Evolutionary conservation across 2,329 filamentous ascomycete species (phyloP).

Genomic region (Diaporthe longicolla): DNA sequence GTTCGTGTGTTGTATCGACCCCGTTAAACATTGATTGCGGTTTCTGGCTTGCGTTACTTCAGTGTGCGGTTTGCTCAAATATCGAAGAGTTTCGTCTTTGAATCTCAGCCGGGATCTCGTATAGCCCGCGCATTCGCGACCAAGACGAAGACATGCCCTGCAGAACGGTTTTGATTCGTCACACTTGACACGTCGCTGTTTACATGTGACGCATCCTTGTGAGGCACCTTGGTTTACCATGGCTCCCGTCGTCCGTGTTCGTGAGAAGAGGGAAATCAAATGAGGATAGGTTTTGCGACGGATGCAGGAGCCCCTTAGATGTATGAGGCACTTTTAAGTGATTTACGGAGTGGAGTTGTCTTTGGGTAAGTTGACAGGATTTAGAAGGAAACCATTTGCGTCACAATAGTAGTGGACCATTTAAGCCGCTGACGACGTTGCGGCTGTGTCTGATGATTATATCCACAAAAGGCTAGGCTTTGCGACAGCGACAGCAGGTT

Average conservation of each 20-base stretch:
- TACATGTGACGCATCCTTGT: constrained; percentile 9
- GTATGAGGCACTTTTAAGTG: background rate
- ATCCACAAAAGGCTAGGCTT: background rate
- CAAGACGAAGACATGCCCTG: constrained; percentile 6
- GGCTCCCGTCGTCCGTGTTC: too few species aligned
- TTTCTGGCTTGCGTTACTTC: background rate
- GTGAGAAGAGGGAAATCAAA: background rate
- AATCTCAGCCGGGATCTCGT: background rate
- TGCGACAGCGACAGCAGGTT: constrained; percentile 4
- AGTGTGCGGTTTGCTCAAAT: background rate
- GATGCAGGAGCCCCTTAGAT: too few species aligned
- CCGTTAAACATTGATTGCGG: too few species aligned
- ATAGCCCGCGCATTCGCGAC: constrained; percentile 10
- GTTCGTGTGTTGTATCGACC: background rate
- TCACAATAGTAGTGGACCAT: background rate
- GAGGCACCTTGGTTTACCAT: constrained; percentile 17
- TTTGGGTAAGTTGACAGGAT: background rate
- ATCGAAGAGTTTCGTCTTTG: constrained; percentile 2
- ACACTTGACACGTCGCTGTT: constrained; percentile 14
- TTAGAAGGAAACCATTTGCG: too few species aligned
- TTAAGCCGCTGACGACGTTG: constrained; percentile 4
- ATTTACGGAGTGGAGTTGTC: too few species aligned
- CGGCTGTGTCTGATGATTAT: constrained; percentile 14
- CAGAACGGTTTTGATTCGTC: constrained; percentile 14
- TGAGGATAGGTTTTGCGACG: background rate